Conservation (phyloP, 768 basidiomycete species). For the Agaricus blazei region DNA sequence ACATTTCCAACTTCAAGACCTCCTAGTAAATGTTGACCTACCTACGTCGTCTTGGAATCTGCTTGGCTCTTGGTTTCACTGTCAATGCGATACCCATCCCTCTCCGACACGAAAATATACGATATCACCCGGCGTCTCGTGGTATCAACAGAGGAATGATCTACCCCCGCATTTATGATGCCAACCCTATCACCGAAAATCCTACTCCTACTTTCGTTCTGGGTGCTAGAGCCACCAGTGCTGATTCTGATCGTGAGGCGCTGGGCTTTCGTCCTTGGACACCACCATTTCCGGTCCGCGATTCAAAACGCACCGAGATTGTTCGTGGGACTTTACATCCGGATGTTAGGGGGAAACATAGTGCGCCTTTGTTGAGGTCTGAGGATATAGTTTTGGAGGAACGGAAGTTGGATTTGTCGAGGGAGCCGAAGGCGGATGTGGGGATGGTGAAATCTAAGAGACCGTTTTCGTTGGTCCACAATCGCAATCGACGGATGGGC, state of each 20-base stretch:
- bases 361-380: slow-evolving; percentile 48
- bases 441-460: slow-evolving; percentile 61
- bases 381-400: slow-evolving; percentile 50
- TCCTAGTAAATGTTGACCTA: too few species aligned
- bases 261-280: too few species aligned
- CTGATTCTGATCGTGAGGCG: too few species aligned
- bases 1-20: not conserved
- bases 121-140: slow-evolving; percentile 14
- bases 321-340: slow-evolving; percentile 22
- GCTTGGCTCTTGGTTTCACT: not conserved
- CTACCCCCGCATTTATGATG: not conserved
- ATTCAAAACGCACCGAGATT: too few species aligned
- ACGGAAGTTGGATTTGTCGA: slow-evolving; percentile 52
- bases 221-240: not conserved
- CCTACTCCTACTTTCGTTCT: not conserved
- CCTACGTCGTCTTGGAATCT: not conserved
- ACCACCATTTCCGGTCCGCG: too few species aligned
- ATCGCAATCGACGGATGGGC: slow-evolving; percentile 49
- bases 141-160: not conserved
- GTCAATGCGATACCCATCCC: slow-evolving; percentile 6
- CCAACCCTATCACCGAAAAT: not conserved
- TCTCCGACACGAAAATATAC: slow-evolving; percentile 3
- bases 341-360: slow-evolving; percentile 40
- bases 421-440: slow-evolving; percentile 59
- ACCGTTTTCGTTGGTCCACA: slow-evolving; percentile 60